Evolutionary conservation across 2,329 filamentous ascomycete species (phyloP), one percentile per base, ranked within the genome.

Genomic region (Fusarium piperis): DNA sequence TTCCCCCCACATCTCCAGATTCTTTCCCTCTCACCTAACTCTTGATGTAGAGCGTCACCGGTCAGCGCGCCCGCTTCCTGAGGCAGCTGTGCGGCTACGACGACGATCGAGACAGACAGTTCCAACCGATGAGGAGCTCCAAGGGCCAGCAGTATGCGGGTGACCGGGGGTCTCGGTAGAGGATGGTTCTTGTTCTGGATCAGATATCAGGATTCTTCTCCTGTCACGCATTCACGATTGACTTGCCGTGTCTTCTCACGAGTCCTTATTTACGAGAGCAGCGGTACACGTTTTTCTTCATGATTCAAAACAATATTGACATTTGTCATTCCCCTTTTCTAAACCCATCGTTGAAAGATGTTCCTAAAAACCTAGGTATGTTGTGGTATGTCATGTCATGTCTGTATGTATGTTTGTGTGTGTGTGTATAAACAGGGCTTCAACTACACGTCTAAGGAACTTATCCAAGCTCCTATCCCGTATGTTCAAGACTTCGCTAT

Each of bases 31-130:
- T 48, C 53, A 55, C 55, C 72, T 36, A 28, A 20, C 20, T 15
- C 2, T 6, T 16, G 9, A 11, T n/a, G 13, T 28, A 90, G 89
- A 90, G 85, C 76, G 83, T 90, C 26, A 83, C 88, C 1, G 83
- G 84, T 18, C 88, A 88, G 15, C 83, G 88, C 9, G 81, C 87
- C n/a, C 83, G 86, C 67, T 90, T 89, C 76, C 88, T 83, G 58
- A 84, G 84, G 67, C 84, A 89, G 75, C 81, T 90, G 46, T 89
- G 87, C 76, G 88, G 88, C 38, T 84, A 85, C 69, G 83, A 86
- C 12, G 67, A 77, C 18, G 70, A 66, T 44, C 68, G 41, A 30
- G 36, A 63, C 26, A 48, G 44, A 12, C 64, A 56, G 9, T 33
- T 60, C 13, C 10, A 55, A 23, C 55, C 62, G 36, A 56, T 57